Evolutionary conservation across 306 rosid genomes (phyloP).

Genomic region (Sicyos edulis): DNA sequence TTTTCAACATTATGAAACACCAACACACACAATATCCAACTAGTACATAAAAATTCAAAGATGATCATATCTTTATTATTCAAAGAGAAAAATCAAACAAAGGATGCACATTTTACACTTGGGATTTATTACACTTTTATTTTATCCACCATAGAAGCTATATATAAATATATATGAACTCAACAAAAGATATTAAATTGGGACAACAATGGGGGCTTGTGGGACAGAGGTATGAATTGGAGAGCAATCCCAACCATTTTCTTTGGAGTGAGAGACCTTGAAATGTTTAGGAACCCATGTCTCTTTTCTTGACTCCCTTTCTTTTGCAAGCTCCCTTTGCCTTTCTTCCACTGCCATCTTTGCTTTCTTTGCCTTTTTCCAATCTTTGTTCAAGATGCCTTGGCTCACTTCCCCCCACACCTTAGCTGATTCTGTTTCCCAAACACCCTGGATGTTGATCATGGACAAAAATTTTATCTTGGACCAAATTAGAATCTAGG

Average conservation of each 20-base stretch:
- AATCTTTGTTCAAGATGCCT: slow-evolving; percentile 51
- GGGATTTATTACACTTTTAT: neutral
- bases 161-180: neutral
- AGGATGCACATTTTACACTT: neutral
- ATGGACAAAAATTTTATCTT: neutral
- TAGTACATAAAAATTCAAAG: no score
- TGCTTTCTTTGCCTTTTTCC: slow-evolving; percentile 71
- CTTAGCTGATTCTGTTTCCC: slow-evolving; percentile 60
- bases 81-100: no score
- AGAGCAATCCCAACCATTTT: slow-evolving; percentile 65
- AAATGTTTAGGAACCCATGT: slow-evolving; percentile 79
- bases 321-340: slow-evolving; percentile 49
- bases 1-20: no score
- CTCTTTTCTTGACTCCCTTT: slow-evolving; percentile 50
- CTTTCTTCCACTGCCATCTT: slow-evolving; percentile 67
- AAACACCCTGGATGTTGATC: slow-evolving; percentile 38
- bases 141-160: neutral
- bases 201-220: slow-evolving; percentile 47
- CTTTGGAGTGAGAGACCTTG: slow-evolving; percentile 40
- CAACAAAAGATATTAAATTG: neutral
- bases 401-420: slow-evolving; percentile 68
- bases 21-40: no score
- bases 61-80: no score
- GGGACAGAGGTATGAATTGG: slow-evolving; percentile 50
- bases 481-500: neutral